A percentile compares a stretch with the other conserved stretches of the same genome.
phyloP scores from a whole-genome alignment of 1,139 yeast genomes.

The Nakaseomyces nivariensis region DNA sequence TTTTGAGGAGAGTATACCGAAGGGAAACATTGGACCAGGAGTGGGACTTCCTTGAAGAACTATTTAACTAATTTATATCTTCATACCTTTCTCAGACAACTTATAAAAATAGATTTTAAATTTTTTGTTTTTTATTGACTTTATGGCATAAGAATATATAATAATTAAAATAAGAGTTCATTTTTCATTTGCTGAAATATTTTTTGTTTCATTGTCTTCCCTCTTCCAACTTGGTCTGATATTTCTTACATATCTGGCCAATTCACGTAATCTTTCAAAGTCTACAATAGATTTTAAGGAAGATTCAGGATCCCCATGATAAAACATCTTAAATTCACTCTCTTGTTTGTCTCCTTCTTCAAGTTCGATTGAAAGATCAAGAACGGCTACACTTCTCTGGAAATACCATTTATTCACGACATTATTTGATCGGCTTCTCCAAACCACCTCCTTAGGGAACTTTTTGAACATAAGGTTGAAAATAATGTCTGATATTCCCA shows the following conservation, averaged over 20 bases:
- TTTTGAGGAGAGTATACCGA: conserved; percentile 22
- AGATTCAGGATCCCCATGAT: conserved; percentile 22
- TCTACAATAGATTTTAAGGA: conserved; percentile 12
- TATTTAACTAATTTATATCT: conserved; percentile 2
- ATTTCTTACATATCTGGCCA: conserved; percentile 25
- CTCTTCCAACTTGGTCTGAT: conserved; percentile 29
- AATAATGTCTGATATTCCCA: conserved; percentile 87
- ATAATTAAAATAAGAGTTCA: background rate
- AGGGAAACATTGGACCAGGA: conserved; percentile 22
- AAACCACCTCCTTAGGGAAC: conserved; percentile 65
- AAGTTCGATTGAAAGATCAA: conserved; percentile 36
- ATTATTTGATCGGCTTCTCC: conserved; percentile 80
- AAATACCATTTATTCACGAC: conserved; percentile 98
- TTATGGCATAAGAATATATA: background rate
- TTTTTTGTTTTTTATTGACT: background rate
- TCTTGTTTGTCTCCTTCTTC: conserved; percentile 22
- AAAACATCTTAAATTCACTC: conserved; percentile 28
- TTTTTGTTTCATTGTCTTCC: conserved; percentile 1
- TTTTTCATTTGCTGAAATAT: background rate
- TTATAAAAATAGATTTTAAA: background rate
- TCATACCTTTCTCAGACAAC: background rate
- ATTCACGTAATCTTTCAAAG: conserved; percentile 17
- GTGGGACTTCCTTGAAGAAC: conserved; percentile 19
- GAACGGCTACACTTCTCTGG: conserved; percentile 67
- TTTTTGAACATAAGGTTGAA: conserved; percentile 66